phyloP scores from a whole-genome alignment of 768 basidiomycete species.

The Dentipellis fragilis region DNA sequence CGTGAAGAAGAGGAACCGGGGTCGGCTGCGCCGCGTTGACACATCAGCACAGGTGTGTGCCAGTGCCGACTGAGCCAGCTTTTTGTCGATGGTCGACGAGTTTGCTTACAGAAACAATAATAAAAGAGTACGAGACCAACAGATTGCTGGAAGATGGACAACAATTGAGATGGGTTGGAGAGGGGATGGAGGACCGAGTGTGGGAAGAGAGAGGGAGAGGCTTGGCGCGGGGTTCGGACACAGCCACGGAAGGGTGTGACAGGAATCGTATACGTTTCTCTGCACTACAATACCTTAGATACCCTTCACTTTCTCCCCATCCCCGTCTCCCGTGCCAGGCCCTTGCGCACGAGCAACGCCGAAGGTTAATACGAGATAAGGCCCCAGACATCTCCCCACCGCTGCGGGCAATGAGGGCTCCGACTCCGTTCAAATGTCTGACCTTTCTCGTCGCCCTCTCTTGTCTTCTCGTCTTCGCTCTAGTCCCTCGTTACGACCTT shows the following conservation, averaged over 20 bases:
- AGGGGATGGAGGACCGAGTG: too few species aligned
- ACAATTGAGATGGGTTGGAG: too few species aligned
- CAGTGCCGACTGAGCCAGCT: too few species aligned
- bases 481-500: conserved; percentile 16
- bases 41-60: too few species aligned
- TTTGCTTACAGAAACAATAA: too few species aligned
- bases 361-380: background rate
- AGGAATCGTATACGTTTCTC: background rate
- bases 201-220: too few species aligned
- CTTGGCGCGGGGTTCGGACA: background rate
- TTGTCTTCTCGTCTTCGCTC: conserved; percentile 18
- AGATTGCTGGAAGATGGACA: too few species aligned
- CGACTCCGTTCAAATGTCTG: conserved; percentile 16
- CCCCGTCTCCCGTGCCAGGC: background rate
- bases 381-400: background rate
- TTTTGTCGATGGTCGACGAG: too few species aligned
- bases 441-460: conserved; percentile 20
- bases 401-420: conserved; percentile 15
- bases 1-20: too few species aligned
- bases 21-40: conserved; percentile 27
- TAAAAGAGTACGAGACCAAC: too few species aligned
- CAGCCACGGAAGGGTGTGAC: background rate
- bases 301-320: background rate
- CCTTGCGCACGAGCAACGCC: background rate
- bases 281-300: background rate